Evolutionary conservation across 176 grass and related monocot genomes (phyloP).

Genomic region (Juncus effusus): DNA sequence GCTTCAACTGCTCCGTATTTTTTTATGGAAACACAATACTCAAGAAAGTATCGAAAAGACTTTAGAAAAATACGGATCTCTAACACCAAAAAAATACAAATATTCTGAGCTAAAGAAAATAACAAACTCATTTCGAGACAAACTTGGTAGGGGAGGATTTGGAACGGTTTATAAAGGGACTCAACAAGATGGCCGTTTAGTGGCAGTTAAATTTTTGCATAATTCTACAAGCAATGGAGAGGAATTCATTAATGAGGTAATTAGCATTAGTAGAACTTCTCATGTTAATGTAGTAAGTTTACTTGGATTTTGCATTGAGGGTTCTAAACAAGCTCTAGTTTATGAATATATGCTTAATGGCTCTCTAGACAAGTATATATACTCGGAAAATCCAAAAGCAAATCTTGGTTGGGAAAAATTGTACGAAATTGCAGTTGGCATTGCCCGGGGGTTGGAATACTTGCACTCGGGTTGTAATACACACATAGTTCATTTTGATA

Average conservation of each 20-base stretch:
- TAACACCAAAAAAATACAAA: slow-evolving; percentile 48
- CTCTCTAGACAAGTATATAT: slow-evolving; percentile 49
- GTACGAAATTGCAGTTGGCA: slow-evolving; percentile 36
- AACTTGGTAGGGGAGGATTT: slow-evolving; percentile 56
- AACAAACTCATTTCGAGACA: slow-evolving; percentile 28
- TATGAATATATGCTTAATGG: slow-evolving; percentile 59
- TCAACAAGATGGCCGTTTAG: slow-evolving; percentile 22
- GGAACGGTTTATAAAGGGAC: slow-evolving; percentile 47
- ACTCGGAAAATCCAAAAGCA: slow-evolving; percentile 36
- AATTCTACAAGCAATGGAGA: slow-evolving; percentile 36
- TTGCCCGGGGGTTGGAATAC: slow-evolving; percentile 52
- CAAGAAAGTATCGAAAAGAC: slow-evolving; percentile 21
- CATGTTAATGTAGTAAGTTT: slow-evolving; percentile 58
- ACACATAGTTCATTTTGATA: slow-evolving; percentile 61
- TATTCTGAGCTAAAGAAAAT: slow-evolving; percentile 49
- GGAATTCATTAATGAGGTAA: slow-evolving; percentile 55
- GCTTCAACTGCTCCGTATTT: background rate
- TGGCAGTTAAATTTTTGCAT: slow-evolving; percentile 57
- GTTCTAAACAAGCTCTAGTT: slow-evolving; percentile 43
- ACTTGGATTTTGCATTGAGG: slow-evolving; percentile 42
- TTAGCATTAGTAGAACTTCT: slow-evolving; percentile 52
- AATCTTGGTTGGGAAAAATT: slow-evolving; percentile 42
- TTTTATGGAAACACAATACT: background rate
- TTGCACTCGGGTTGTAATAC: slow-evolving; percentile 46
- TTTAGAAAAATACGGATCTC: slow-evolving; percentile 27